Evolutionary conservation across 495 filamentous ascomycete genomes (phyloP).

Genomic region (Neurospora sp.): DNA sequence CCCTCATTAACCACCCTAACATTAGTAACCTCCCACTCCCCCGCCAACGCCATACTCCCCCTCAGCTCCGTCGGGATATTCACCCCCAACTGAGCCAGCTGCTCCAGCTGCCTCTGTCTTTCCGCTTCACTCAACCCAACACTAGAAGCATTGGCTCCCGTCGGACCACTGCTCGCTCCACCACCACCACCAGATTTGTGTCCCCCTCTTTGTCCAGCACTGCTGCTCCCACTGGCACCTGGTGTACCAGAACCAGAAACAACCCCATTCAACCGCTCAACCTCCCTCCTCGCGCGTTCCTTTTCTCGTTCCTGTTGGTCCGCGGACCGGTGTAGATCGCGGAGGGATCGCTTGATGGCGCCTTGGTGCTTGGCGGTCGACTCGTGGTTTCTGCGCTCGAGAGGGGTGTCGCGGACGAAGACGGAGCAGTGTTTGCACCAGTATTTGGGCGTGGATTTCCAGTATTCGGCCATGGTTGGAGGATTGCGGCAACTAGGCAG

Average conservation of each 20-base stretch:
- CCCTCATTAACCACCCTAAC: constrained; percentile 34
- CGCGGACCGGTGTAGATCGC: constrained; percentile 73
- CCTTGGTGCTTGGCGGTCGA: constrained; percentile 80
- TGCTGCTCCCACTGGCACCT: constrained; percentile 7
- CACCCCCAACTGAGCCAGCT: constrained; percentile 81
- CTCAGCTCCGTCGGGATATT: constrained; percentile 72
- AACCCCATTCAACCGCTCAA: constrained; percentile 75
- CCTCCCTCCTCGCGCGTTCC: constrained; percentile 72
- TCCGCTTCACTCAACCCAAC: constrained; percentile 49
- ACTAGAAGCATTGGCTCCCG: constrained; percentile 8
- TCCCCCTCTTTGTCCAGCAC: constrained; percentile 2
- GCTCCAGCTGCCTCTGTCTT: constrained; percentile 72
- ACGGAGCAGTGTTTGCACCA: constrained; percentile 97
- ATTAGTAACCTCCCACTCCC: constrained; percentile 74
- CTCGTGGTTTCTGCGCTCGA: constrained; percentile 86
- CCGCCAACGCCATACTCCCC: constrained; percentile 74
- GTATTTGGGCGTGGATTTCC: constrained; percentile 94
- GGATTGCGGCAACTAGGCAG: neutral
- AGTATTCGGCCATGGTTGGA: constrained; percentile 80
- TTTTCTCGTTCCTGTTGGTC: constrained; percentile 69
- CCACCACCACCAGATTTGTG: neutral
- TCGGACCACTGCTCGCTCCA: constrained; percentile 4
- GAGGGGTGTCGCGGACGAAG: constrained; percentile 84
- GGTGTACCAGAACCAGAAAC: constrained; percentile 35
- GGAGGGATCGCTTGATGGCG: constrained; percentile 79